Percentiles rank a stretch among this genome's conserved stretches.
phyloP scores from a whole-genome alignment of 2,329 filamentous ascomycete genomes.

The Pseudogymnoascus sp. region DNA sequence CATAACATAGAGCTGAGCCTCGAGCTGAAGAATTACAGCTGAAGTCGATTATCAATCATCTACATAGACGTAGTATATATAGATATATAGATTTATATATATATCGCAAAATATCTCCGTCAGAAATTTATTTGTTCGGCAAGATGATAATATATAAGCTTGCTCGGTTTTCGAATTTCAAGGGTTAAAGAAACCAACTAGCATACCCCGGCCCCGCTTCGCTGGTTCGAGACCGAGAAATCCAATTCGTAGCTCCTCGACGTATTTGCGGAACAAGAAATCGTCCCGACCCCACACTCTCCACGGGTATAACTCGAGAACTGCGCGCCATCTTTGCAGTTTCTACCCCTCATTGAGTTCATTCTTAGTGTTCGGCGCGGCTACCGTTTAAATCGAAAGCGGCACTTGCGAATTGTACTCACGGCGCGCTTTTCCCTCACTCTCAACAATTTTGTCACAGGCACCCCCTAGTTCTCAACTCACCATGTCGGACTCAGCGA shows the following conservation, averaged over 20 bases:
- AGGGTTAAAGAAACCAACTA: background rate
- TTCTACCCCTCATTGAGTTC: constrained; percentile 1
- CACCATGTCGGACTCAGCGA: background rate
- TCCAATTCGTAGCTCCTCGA: constrained; percentile 1
- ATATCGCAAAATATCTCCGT: background rate
- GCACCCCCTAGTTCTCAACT: background rate
- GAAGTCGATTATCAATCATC: background rate
- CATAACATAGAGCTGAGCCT: background rate
- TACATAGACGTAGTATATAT: background rate
- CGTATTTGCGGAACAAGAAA: background rate
- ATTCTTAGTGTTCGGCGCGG: background rate
- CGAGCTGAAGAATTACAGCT: background rate
- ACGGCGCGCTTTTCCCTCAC: background rate
- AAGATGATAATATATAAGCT: background rate
- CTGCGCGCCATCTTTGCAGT: background rate
- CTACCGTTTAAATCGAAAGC: background rate
- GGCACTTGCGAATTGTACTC: background rate
- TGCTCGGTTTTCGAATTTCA: background rate
- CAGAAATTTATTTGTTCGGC: background rate
- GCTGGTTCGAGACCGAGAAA: constrained; percentile 4
- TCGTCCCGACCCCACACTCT: background rate
- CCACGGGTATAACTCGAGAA: background rate
- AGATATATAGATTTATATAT: background rate
- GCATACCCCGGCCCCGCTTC: constrained; percentile 1
- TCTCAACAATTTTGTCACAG: constrained; percentile 1